A percentile compares a stretch with the other conserved stretches of the same genome.
Conservation (phyloP, 2,329 filamentous ascomycete species). For the Paraphaeosphaeria sporulosa region DNA sequence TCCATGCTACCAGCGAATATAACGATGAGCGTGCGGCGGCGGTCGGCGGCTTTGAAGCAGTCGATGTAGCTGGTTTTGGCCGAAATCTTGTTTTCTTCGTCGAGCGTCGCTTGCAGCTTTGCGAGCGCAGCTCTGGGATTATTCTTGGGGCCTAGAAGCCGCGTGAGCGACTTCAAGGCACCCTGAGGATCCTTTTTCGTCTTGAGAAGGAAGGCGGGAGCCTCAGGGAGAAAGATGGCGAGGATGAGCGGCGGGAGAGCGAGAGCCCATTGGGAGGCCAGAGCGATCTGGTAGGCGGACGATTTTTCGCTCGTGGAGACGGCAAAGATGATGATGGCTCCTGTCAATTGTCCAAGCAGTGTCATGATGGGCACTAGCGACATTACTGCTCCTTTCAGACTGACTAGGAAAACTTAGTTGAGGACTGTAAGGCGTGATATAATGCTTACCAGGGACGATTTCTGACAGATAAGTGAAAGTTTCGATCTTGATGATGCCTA, state of each 20-base stretch:
- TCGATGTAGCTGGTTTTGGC: conserved; percentile 37
- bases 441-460: too few species aligned
- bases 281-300: conserved; percentile 46
- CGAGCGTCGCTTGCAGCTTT: conserved; percentile 52
- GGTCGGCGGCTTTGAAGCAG: conserved; percentile 23
- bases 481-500: conserved; percentile 53
- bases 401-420: too few species aligned
- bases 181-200: conserved; percentile 42
- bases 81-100: conserved; percentile 58
- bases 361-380: conserved; percentile 56
- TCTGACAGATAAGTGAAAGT: conserved; percentile 58
- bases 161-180: conserved; percentile 55
- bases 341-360: conserved; percentile 55
- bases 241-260: conserved; percentile 50
- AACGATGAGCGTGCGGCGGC: conserved; percentile 31
- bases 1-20: conserved; percentile 55
- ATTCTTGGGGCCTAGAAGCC: conserved; percentile 53
- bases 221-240: conserved; percentile 57
- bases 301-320: conserved; percentile 22
- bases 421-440: too few species aligned
- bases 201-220: conserved; percentile 56
- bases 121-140: conserved; percentile 38
- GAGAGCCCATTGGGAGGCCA: conserved; percentile 52
- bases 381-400: conserved; percentile 54
- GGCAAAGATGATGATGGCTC: conserved; percentile 51